Evolutionary conservation across 208 protist genomes (phyloP).

Genomic region (Strigomonas oncopelti): DNA sequence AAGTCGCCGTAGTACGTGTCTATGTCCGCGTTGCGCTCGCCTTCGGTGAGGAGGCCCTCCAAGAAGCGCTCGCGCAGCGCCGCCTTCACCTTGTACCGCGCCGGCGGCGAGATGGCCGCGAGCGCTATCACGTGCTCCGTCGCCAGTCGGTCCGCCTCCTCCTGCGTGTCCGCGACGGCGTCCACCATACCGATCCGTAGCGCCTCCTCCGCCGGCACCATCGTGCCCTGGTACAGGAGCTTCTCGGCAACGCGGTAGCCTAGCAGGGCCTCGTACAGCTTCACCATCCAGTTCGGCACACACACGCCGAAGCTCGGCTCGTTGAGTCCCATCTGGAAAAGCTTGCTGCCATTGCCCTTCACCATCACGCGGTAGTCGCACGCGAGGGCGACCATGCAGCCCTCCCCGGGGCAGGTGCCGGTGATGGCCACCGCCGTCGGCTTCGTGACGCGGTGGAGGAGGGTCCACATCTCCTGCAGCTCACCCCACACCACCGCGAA

Average conservation of each 20-base stretch:
- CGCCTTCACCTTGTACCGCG: slow-evolving; percentile 69
- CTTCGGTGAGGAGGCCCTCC: slow-evolving; percentile 55
- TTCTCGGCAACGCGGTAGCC: slow-evolving; percentile 54
- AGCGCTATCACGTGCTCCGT: slow-evolving; percentile 53
- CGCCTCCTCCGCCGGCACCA: slow-evolving; percentile 53
- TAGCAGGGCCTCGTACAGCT: slow-evolving; percentile 58
- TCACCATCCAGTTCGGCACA: slow-evolving; percentile 58
- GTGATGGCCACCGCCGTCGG: slow-evolving; percentile 36
- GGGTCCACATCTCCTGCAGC: slow-evolving; percentile 47
- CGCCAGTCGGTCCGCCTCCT: slow-evolving; percentile 32
- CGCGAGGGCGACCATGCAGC: slow-evolving; percentile 40
- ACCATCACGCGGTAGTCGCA: slow-evolving; percentile 51
- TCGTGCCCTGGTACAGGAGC: slow-evolving; percentile 73
- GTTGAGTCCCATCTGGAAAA: slow-evolving; percentile 80
- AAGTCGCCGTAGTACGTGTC: slow-evolving; percentile 65
- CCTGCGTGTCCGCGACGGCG: slow-evolving; percentile 40
- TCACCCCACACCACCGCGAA: slow-evolving; percentile 34
- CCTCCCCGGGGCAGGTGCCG: slow-evolving; percentile 38
- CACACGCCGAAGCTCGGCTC: slow-evolving; percentile 72
- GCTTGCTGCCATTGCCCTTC: slow-evolving; percentile 12
- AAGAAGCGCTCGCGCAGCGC: slow-evolving; percentile 72
- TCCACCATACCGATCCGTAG: slow-evolving; percentile 57
- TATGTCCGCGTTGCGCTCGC: slow-evolving; percentile 73
- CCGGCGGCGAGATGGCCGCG: slow-evolving; percentile 50
- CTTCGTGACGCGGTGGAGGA: slow-evolving; percentile 39